These are phyloP conservation scores for Misopates orontium DNA, from an alignment of 257 asterid genomes.

Conservation along the genomic window DNA sequence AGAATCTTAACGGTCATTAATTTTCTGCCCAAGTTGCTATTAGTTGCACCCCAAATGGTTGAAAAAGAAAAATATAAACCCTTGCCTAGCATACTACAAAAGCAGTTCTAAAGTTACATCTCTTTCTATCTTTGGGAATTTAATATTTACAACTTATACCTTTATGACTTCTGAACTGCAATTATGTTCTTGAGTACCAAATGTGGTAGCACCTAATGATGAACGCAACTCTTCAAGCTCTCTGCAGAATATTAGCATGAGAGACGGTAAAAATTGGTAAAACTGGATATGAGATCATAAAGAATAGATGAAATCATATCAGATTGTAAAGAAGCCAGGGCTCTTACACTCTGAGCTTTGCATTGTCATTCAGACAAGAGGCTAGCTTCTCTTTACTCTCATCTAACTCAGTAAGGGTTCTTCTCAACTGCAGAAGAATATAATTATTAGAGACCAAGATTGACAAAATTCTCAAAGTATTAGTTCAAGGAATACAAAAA, in stretches of 20 bases:
- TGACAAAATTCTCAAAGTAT: slow-evolving; percentile 1
- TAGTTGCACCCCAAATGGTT: not conserved
- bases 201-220: slow-evolving; percentile 33
- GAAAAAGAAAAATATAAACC: not conserved
- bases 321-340: slow-evolving; percentile 17
- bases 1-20: not conserved
- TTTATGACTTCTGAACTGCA: slow-evolving; percentile 58
- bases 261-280: slow-evolving; percentile 12
- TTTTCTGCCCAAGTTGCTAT: not conserved
- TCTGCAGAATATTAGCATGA: slow-evolving; percentile 44
- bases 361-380: slow-evolving; percentile 65
- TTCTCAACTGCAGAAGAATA: slow-evolving; percentile 53
- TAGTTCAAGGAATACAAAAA: slow-evolving; percentile 24
- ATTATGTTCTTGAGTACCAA: slow-evolving; percentile 42
- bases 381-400: slow-evolving; percentile 61
- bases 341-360: slow-evolving; percentile 64
- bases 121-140: not conserved
- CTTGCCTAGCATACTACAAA: slow-evolving; percentile 7
- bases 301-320: slow-evolving; percentile 11
- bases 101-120: not conserved
- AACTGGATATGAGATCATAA: slow-evolving; percentile 12
- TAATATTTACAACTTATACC: slow-evolving; percentile 39
- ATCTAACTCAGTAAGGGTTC: slow-evolving; percentile 63
- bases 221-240: slow-evolving; percentile 58
- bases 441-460: slow-evolving; percentile 24